phyloP scores from a whole-genome alignment of 2,329 filamentous ascomycete genomes.

The Paramyrothecium sp. region DNA sequence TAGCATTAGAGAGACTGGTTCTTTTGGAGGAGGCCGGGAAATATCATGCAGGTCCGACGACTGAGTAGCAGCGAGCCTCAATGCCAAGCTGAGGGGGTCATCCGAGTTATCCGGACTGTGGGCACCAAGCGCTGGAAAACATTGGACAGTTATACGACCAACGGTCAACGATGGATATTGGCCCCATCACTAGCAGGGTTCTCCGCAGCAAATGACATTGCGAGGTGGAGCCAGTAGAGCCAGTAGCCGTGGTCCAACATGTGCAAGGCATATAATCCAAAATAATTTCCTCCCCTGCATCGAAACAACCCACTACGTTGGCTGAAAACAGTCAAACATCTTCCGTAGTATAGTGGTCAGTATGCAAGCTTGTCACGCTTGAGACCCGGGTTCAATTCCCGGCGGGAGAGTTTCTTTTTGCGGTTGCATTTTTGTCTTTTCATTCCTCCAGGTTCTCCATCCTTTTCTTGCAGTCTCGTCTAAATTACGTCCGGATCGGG shows the following conservation, averaged over 20 bases:
- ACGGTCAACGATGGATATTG: not conserved
- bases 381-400: slow-evolving; percentile 5
- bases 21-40: not conserved
- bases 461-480: too few species aligned
- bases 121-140: not conserved
- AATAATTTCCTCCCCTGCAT: not conserved
- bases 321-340: not conserved
- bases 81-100: not conserved
- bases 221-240: not conserved
- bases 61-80: not conserved
- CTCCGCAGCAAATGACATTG: not conserved
- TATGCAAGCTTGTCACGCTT: slow-evolving; percentile 7
- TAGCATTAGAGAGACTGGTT: not conserved
- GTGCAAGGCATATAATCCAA: not conserved
- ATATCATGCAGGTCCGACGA: not conserved
- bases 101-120: not conserved
- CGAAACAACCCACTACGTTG: not conserved
- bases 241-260: not conserved
- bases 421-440: not conserved
- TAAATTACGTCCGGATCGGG: too few species aligned
- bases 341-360: slow-evolving; percentile 9
- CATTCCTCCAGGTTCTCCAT: too few species aligned
- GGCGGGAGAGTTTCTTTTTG: not conserved
- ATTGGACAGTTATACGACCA: not conserved
- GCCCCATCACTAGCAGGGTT: not conserved